Evolutionary conservation across 2,329 filamentous ascomycete genomes (phyloP).

Genomic region (Botryosphaeria dothidea): DNA sequence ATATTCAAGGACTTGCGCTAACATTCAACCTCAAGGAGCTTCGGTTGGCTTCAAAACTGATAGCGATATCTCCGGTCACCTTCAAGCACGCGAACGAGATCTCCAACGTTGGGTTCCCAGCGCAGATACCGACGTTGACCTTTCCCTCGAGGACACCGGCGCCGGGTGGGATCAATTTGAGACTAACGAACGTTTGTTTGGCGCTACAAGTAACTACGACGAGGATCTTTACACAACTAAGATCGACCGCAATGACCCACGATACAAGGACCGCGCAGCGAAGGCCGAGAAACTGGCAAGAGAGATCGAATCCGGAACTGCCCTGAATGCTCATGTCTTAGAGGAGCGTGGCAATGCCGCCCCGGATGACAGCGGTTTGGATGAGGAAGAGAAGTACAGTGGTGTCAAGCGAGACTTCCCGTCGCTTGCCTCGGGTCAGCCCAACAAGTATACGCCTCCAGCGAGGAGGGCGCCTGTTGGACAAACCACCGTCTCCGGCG

Average conservation of each 20-base stretch:
- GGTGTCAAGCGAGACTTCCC: constrained; percentile 78
- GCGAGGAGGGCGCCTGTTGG: constrained; percentile 78
- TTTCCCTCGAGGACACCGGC: constrained; percentile 66
- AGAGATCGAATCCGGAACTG: constrained; percentile 78
- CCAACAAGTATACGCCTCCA: constrained; percentile 85
- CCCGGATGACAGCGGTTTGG: constrained; percentile 65
- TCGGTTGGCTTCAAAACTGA: constrained; percentile 79
- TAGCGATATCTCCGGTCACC: constrained; percentile 77
- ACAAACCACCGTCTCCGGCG: constrained; percentile 72
- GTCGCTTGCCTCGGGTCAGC: constrained; percentile 60
- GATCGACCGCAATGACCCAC: constrained; percentile 81
- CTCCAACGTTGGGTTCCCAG: constrained; percentile 81
- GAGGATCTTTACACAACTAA: constrained; percentile 92
- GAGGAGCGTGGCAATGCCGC: constrained; percentile 79
- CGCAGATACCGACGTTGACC: constrained; percentile 60
- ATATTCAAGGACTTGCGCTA: background rate
- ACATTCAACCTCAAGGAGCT: constrained; percentile 54
- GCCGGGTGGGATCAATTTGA: constrained; percentile 89
- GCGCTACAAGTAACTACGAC: constrained; percentile 85
- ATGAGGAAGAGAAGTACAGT: constrained; percentile 98
- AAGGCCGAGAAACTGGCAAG: constrained; percentile 83
- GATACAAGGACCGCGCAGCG: constrained; percentile 75
- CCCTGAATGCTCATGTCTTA: constrained; percentile 79
- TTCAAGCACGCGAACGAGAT: constrained; percentile 68
- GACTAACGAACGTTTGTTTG: constrained; percentile 83